Conservation (phyloP, 139 green algal genomes). For the Trebouxia sp. region DNA sequence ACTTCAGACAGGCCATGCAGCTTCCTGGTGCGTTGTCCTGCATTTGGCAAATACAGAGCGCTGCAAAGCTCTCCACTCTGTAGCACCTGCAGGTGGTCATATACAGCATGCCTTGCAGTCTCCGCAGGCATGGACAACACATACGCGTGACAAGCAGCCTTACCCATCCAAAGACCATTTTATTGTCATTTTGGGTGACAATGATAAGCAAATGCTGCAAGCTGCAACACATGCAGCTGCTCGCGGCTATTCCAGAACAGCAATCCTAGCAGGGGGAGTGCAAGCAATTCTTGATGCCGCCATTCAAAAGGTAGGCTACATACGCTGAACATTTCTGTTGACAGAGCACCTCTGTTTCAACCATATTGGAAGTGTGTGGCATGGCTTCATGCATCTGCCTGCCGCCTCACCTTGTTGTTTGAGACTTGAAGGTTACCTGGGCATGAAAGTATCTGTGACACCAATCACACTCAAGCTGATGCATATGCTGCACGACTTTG, state of each 20-base stretch:
- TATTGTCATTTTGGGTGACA: conserved; percentile 17
- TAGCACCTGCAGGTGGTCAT: not conserved
- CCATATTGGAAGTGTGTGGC: too few relatives aligned
- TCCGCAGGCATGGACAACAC: not conserved
- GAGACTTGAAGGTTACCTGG: too few relatives aligned
- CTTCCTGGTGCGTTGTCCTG: conserved; percentile 30
- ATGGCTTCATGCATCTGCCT: too few relatives aligned
- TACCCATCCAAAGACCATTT: not conserved
- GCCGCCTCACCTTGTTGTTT: too few relatives aligned
- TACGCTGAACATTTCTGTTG: too few relatives aligned
- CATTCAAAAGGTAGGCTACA: not conserved
- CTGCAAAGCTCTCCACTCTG: not conserved
- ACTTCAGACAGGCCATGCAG: conserved; percentile 36
- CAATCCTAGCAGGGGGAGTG: not conserved
- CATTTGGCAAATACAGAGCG: not conserved
- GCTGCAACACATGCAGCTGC: conserved; percentile 13
- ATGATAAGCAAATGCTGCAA: conserved; percentile 3
- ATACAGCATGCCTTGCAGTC: not conserved
- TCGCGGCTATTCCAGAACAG: not conserved
- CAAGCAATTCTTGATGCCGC: not conserved
- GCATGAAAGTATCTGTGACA: too few relatives aligned
- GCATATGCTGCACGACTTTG: too few relatives aligned
- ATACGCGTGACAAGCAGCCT: not conserved
- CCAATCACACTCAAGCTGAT: too few relatives aligned
- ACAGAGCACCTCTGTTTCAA: too few relatives aligned